A percentile compares a stretch with the other conserved stretches of the same genome.
Conservation (phyloP, 345 rosid species). For the Raphanus sativus region DNA sequence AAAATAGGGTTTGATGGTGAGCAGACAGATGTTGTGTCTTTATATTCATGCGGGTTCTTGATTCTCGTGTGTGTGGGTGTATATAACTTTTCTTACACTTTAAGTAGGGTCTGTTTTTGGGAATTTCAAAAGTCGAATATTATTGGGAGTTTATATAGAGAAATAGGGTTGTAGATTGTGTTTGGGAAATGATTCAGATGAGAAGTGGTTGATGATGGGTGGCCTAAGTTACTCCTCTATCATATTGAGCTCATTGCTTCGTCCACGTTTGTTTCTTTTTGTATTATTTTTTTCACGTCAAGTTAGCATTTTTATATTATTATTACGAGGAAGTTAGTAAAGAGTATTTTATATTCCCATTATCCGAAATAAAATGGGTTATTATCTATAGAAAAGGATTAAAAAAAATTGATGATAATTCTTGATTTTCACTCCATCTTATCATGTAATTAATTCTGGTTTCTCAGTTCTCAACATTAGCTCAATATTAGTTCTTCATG, state of each 20-base stretch:
- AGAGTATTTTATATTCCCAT: constrained; percentile 2
- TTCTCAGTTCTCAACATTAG: neutral
- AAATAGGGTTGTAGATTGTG: constrained; percentile 17
- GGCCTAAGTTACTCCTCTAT: constrained; percentile 49
- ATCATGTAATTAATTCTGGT: neutral
- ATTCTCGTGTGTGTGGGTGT: constrained; percentile 2
- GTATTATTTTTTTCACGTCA: neutral
- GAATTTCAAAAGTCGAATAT: constrained; percentile 10
- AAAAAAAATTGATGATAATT: neutral
- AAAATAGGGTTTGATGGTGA: constrained; percentile 77
- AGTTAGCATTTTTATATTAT: neutral
- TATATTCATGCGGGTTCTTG: constrained; percentile 8
- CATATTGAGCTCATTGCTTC: neutral
- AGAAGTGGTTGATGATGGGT: constrained; percentile 63
- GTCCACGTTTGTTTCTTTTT: constrained; percentile 19
- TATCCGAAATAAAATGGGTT: neutral
- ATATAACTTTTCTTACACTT: constrained; percentile 18
- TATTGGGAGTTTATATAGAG: neutral
- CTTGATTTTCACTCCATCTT: neutral
- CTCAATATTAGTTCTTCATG: neutral
- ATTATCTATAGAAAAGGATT: neutral
- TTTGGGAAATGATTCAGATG: constrained; percentile 36
- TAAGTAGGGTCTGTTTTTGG: constrained; percentile 16
- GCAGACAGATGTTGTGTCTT: constrained; percentile 51
- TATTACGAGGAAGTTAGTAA: neutral